Evolutionary conservation across 768 basidiomycete species (phyloP), one percentile per base, ranked within the genome.

Genomic region (Mycena rosella): DNA sequence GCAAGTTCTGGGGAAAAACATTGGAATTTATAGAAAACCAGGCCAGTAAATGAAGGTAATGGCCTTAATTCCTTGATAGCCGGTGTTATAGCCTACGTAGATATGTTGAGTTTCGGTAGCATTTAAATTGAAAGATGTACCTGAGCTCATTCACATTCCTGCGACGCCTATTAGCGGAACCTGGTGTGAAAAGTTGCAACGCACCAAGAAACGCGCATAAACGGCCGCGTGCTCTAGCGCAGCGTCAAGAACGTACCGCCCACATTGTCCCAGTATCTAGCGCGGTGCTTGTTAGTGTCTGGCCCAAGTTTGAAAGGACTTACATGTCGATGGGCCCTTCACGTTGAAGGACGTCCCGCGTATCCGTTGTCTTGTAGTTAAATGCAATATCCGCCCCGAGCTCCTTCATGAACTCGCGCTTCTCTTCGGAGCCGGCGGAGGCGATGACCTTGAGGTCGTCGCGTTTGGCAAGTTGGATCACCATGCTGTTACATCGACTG

Each of bases 241-340:
- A 30, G 42, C 56, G 20, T 58, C 56, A 7, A 58, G 56, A 17
- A 9, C 26, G 27, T 18, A 0, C 56, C 56, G 20, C 56, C 56
- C 3, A 58, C 56, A 22, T 58, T 58, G 42, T 58, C 56, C 56
- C 56, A 58, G 14, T 24, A 55, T 17, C 53, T 55, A 5, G 27
- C 5, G 13, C 6, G 15, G 5, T n/a, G 8, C 44, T n/a, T 11
- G 5, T 48, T 15, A 14, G 22, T 5, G 27, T 11, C 13, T 15
- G 26, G 8, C n/a, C n/a, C n/a, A 22, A n/a, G 8, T 45, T 20
- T 36, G 20, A 9, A 29, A 10, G 13, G 15, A 20, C 42, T 0
- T 45, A 58, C 56, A 58, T n/a, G 29, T 58, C 42, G 14, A 58
- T 45, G 17, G 56, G 56, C 5, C 56, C 56, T 44, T 58, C 56